Conservation (phyloP, 1,284 basidiomycete genomes). For the Heterobasidion parviporum region DNA sequence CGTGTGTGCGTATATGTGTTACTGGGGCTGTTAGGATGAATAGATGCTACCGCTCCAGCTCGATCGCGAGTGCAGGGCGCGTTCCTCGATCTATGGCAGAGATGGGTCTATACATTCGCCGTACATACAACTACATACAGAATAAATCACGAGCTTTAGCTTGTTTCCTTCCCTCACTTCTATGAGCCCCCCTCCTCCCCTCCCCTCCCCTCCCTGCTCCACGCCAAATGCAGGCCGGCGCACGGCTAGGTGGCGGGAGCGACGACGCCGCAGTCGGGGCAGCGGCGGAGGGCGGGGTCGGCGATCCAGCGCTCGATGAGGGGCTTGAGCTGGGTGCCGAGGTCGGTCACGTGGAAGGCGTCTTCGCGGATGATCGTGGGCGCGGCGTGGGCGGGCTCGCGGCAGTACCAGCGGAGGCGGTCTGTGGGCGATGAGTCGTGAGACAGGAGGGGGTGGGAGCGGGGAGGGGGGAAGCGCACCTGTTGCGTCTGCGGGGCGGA, state of each 20-base stretch:
- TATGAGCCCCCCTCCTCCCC: too few relatives aligned
- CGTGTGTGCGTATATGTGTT: too few relatives aligned
- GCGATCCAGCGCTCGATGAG: conserved; percentile 77
- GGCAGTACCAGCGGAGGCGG: conserved; percentile 92
- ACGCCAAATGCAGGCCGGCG: too few relatives aligned
- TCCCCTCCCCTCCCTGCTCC: too few relatives aligned
- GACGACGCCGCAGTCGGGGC: conserved; percentile 60
- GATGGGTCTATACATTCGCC: too few relatives aligned
- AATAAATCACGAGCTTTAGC: too few relatives aligned
- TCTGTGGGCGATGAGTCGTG: conserved; percentile 39
- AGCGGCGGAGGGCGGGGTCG: conserved; percentile 56
- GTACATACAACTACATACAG: too few relatives aligned
- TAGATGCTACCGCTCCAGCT: too few relatives aligned
- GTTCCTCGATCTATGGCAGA: too few relatives aligned
- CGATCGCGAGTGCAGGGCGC: too few relatives aligned
- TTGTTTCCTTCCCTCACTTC: too few relatives aligned
- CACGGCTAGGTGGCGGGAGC: conserved; percentile 26
- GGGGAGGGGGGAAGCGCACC: conserved; percentile 30
- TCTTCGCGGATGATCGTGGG: conserved; percentile 86
- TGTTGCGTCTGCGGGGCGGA: conserved; percentile 57
- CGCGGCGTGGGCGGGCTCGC: conserved; percentile 50
- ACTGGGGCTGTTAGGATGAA: too few relatives aligned
- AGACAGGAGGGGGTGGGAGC: conserved; percentile 1
- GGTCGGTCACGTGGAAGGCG: conserved; percentile 82
- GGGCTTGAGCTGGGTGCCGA: conserved; percentile 92